Evolutionary conservation across 495 filamentous ascomycete genomes (phyloP), one percentile per base, ranked within the genome.

Genomic region (Lentithecium fluviatile): DNA sequence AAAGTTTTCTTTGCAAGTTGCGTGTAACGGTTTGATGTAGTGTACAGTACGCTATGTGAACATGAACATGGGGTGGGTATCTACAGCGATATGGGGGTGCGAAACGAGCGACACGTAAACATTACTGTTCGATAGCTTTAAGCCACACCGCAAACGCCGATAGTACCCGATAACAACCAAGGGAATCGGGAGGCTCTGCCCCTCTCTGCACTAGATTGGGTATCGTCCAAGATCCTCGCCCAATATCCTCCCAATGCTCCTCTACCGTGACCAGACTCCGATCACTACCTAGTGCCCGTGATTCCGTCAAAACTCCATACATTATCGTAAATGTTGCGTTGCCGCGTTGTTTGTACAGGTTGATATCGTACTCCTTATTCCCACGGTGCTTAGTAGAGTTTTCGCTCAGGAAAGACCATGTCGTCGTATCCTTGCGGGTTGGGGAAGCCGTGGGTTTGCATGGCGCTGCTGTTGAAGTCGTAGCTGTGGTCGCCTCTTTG

Each of bases 381-480:
- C n/a, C 40, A 20, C 13, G 10, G n/a, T 46, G 24, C 21, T 65
- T 29, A 69, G 51, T 65, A 69, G 52, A 69, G 56, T 29, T 64
- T 66, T 19, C 67, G 58, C 55, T 69, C 67, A 0, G 67, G 67
- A 38, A 69, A 69, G 20, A 66, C 67, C 52, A 60, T 54, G 55
- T 69, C 63, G n/a, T 61, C 58, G 46, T 65, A 69, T 34, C 46
- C 56, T 19, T 52, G 26, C 6, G 37, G 15, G 8, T 58, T 52
- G n/a, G 32, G 32, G 10, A 54, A 38, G 62, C 32, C 60, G 26
- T 34, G 36, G 29, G 55, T 36, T 12, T 60, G 52, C 54, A 65
- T 62, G 21, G 58, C 26, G 13, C 55, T 40, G 13, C 51, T 40
- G 42, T 64, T 62, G 62, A 69, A 69, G 48, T 69, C 66, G 53